Evolutionary conservation across 129 eudicot species (phyloP).

Genomic region (Deinandra increscens): DNA sequence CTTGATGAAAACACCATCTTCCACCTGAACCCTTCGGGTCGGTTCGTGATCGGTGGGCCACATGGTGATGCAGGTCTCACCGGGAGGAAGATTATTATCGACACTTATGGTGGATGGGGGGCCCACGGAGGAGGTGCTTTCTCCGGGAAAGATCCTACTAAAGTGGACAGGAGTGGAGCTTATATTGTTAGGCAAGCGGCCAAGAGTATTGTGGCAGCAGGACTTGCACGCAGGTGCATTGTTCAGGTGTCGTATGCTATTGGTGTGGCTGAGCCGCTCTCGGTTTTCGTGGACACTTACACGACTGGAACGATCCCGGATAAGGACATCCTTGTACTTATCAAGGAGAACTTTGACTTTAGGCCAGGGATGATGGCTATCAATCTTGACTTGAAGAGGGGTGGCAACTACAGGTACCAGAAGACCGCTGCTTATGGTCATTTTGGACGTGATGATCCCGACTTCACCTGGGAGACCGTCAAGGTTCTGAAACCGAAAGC

Average conservation of each 20-base stretch:
- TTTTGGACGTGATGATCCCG: slow-evolving; percentile 55
- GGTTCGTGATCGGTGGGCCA: slow-evolving; percentile 39
- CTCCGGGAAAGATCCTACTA: slow-evolving; percentile 58
- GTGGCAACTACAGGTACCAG: slow-evolving; percentile 52
- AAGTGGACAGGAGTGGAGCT: slow-evolving; percentile 51
- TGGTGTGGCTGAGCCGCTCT: slow-evolving; percentile 37
- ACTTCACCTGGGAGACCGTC: slow-evolving; percentile 65
- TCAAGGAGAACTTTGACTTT: slow-evolving; percentile 14
- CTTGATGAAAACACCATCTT: slow-evolving; percentile 21
- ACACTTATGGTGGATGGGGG: slow-evolving; percentile 81
- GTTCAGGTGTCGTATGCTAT: slow-evolving; percentile 54
- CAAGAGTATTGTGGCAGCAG: slow-evolving; percentile 48
- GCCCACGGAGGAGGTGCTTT: slow-evolving; percentile 50
- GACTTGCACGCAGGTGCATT: slow-evolving; percentile 55
- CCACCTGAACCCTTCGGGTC: slow-evolving; percentile 9
- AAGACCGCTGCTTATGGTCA: slow-evolving; percentile 33
- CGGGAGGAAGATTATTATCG: slow-evolving; percentile 52
- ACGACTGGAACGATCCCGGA: slow-evolving; percentile 49
- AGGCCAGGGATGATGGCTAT: slow-evolving; percentile 41
- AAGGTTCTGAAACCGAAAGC: slow-evolving; percentile 53
- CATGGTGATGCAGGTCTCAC: slow-evolving; percentile 53
- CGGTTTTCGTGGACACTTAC: slow-evolving; percentile 53
- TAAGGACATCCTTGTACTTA: slow-evolving; percentile 38
- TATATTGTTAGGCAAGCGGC: slow-evolving; percentile 47
- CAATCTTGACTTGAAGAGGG: slow-evolving; percentile 49